Conservation (phyloP, 176 grass and related monocot genomes). For the Triticum turgidum region DNA sequence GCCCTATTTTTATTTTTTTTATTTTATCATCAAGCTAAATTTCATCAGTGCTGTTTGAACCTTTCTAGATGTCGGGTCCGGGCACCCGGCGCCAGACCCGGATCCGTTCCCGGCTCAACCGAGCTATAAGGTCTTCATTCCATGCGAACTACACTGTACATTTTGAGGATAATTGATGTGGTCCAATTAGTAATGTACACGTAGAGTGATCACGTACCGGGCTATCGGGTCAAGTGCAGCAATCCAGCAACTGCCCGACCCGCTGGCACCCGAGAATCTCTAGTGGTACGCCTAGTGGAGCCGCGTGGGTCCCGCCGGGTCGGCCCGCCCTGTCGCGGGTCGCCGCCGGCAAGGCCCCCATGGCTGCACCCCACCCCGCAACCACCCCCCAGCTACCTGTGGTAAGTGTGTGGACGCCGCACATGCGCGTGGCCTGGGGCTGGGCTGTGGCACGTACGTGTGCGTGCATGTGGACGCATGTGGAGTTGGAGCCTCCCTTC, state of each 20-base stretch:
- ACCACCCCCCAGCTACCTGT: slow-evolving; percentile 39
- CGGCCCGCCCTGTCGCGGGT: slow-evolving; percentile 40
- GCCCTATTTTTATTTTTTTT: neutral
- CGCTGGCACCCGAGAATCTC: neutral
- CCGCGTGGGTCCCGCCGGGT: neutral
- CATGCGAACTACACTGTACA: neutral
- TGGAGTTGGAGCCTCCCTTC: neutral
- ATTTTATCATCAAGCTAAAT: neutral
- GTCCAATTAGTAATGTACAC: too few species aligned
- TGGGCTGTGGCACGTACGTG: slow-evolving; percentile 28
- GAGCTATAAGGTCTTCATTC: neutral
- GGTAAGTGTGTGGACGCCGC: neutral
- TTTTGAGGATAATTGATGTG: neutral
- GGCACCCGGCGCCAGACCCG: neutral
- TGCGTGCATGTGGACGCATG: slow-evolving; percentile 1
- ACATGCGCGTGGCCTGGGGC: slow-evolving; percentile 6
- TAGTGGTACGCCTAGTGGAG: neutral
- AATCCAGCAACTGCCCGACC: neutral
- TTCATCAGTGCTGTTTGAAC: neutral
- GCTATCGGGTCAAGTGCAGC: too few species aligned
- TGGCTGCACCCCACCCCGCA: slow-evolving; percentile 47
- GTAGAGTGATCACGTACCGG: too few species aligned
- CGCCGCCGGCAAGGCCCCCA: slow-evolving; percentile 36
- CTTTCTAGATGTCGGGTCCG: neutral
- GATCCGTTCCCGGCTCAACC: neutral